phyloP scores from a whole-genome alignment of 352 stramenopile species.

The Blastocystis sp. region DNA sequence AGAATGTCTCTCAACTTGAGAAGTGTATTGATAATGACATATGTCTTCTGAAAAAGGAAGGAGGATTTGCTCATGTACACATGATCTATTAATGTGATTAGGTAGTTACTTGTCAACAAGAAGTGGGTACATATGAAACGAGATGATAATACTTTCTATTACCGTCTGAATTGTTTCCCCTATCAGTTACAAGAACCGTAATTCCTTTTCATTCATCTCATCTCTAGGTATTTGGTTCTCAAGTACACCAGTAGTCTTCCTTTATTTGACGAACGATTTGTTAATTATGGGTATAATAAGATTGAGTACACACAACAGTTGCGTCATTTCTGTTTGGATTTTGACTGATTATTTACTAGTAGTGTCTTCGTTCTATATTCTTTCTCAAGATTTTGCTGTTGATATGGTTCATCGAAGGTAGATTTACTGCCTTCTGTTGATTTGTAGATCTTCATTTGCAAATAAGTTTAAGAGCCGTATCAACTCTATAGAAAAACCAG shows the following conservation, averaged over 20 bases:
- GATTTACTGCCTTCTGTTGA: neutral
- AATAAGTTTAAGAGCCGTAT: slow-evolving; percentile 8
- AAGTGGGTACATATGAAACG: slow-evolving; percentile 9
- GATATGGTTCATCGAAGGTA: slow-evolving; percentile 32
- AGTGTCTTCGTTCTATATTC: slow-evolving; percentile 19
- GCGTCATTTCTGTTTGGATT: neutral
- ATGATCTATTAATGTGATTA: neutral
- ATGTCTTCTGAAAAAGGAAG: slow-evolving; percentile 34
- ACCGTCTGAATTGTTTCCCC: slow-evolving; percentile 5
- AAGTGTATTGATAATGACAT: neutral
- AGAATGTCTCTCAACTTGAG: neutral
- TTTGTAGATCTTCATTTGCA: slow-evolving; percentile 23
- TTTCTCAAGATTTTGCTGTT: slow-evolving; percentile 49
- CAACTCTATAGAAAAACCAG: slow-evolving; percentile 27
- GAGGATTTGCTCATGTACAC: slow-evolving; percentile 11
- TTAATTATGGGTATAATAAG: slow-evolving; percentile 68
- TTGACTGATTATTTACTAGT: neutral
- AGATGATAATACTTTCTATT: neutral
- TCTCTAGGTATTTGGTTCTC: slow-evolving; percentile 47
- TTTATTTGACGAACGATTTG: slow-evolving; percentile 59
- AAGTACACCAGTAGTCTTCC: slow-evolving; percentile 12
- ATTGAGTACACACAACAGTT: slow-evolving; percentile 61
- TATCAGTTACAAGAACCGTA: slow-evolving; percentile 30
- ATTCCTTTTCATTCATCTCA: neutral
- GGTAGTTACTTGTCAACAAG: neutral